Percentiles rank a stretch among this genome's conserved stretches.
These are phyloP conservation scores for Cenchrus americanus DNA, from an alignment of 176 grass and related monocot genomes.

Conservation along the genomic window DNA sequence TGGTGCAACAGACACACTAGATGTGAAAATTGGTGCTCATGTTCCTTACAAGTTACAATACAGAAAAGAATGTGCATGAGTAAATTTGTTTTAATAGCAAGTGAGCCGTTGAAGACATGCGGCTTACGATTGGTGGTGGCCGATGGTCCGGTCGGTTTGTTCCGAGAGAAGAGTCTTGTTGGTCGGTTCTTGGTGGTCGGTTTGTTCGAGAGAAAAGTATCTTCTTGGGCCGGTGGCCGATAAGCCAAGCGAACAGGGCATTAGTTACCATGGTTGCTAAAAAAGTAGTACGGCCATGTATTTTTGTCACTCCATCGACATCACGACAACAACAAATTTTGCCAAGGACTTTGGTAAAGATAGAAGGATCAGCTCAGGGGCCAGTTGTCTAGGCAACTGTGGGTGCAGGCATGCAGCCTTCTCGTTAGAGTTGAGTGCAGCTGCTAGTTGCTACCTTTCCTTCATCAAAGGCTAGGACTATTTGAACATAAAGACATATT, in stretches of 20 bases:
- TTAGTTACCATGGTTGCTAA: neutral
- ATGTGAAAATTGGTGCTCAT: neutral
- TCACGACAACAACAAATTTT: neutral
- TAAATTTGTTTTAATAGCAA: neutral
- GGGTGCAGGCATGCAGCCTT: neutral
- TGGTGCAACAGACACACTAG: neutral
- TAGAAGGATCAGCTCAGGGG: neutral
- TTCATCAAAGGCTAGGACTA: neutral
- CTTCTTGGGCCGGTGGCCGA: too few species aligned
- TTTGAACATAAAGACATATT: neutral
- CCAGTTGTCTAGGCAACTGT: neutral
- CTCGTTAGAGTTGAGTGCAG: neutral
- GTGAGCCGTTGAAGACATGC: neutral
- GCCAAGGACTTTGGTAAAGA: neutral
- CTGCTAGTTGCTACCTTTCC: neutral
- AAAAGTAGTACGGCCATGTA: neutral
- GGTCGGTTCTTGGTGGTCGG: too few species aligned
- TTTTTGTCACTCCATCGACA: neutral
- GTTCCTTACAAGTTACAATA: slow-evolving; percentile 17
- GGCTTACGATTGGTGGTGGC: too few species aligned
- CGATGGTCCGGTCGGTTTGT: too few species aligned
- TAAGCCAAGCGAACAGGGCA: too few species aligned
- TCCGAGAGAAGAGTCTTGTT: too few species aligned
- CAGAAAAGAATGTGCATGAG: neutral
- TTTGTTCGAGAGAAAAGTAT: too few species aligned